Conservation (phyloP, 495 filamentous ascomycete genomes). For the Talaromyces ruber region DNA sequence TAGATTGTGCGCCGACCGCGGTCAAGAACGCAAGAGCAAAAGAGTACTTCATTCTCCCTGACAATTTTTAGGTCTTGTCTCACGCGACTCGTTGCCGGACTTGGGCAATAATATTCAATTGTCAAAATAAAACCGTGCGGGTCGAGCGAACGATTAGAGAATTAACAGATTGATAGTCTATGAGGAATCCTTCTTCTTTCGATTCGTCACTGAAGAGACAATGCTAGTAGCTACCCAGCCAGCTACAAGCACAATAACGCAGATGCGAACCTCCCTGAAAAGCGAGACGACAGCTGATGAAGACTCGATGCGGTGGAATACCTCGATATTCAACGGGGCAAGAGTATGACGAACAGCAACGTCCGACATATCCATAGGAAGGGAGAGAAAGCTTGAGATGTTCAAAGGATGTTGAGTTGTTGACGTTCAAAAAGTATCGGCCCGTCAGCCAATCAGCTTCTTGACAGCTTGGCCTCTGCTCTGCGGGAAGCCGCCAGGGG, state of each 20-base stretch:
- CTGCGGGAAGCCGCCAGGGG: background rate
- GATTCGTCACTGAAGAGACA: constrained; percentile 31
- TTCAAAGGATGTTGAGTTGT: background rate
- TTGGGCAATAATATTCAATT: background rate
- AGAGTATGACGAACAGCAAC: constrained; percentile 41
- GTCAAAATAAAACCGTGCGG: background rate
- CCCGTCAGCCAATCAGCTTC: constrained; percentile 4
- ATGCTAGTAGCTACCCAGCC: constrained; percentile 40
- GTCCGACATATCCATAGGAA: constrained; percentile 40
- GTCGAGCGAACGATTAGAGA: background rate
- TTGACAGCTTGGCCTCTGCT: constrained; percentile 7
- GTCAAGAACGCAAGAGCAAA: constrained; percentile 37
- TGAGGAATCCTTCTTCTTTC: constrained; percentile 7
- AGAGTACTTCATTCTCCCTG: constrained; percentile 30
- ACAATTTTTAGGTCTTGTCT: background rate
- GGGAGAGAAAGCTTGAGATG: background rate
- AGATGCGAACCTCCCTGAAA: constrained; percentile 35
- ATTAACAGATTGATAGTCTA: background rate
- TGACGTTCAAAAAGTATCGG: background rate
- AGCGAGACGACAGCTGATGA: constrained; percentile 36
- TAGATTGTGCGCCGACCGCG: constrained; percentile 49
- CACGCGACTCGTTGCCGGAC: background rate
- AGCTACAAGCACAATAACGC: constrained; percentile 40
- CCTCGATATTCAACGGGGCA: constrained; percentile 34
- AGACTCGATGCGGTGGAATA: constrained; percentile 38